Evolutionary conservation across 306 rosid genomes (phyloP), one percentile per base, ranked within the genome.

Genomic region (Vigna hirtella): DNA sequence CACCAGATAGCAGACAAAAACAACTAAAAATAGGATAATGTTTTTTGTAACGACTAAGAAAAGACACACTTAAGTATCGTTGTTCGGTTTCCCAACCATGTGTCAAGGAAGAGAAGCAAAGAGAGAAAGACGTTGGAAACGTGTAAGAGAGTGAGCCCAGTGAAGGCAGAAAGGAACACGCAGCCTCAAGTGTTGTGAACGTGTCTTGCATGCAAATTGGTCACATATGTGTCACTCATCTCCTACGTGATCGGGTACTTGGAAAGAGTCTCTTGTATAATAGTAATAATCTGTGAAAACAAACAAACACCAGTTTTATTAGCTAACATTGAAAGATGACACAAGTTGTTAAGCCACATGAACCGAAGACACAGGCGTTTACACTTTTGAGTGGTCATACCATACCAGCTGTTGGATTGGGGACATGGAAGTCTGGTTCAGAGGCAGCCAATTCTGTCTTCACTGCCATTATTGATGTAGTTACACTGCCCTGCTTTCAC

Each of bases 391-490:
- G 88, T 84, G 85, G 88, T 14, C 88, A 84, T 56, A 15, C 82
- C 13, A 79, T 88, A 16, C 88, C 88, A 3, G 85, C 90, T 20
- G 80, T 86, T 79, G 90, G 89, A 73, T 84, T 88, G 7, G 87
- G 88, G 7, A 88, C 90, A 36, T 84, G 92, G 89, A 88, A 80
- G 67, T 65, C 88, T 73, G 91, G 88, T 83, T 85, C 87, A 20
- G 10, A 86, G 59, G 85, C 84, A 43, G 47, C 15, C 9, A 45
- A 74, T 68, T 82, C 90, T 65, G 90, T 84, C 0, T 59, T 65
- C 73, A 77, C 85, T 66, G 87, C 87, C 73, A 77, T 86, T 66
- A 74, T 63, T 79, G 79, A 86, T 72, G 89, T 86, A 78, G 14
- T 64, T 26, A 9, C 0, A 57, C 52, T 66, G 38, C 0, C 10